phyloP scores from a whole-genome alignment of 441 rosid genomes.

The Adansonia gregorii region DNA sequence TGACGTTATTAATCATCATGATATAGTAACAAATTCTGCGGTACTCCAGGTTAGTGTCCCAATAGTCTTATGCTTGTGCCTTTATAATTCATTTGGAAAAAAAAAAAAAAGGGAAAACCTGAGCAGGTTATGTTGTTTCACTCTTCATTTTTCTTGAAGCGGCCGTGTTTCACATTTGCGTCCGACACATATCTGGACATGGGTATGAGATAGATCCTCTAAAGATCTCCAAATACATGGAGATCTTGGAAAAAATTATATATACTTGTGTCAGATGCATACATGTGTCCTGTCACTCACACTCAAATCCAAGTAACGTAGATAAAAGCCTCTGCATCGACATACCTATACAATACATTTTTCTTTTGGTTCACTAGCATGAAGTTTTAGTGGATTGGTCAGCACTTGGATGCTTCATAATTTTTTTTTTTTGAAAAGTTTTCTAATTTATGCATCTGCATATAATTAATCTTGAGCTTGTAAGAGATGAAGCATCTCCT shows the following conservation, averaged over 20 bases:
- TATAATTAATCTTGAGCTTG: not conserved
- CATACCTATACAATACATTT: not conserved
- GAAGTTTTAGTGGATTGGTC: not conserved
- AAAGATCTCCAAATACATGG: too few species aligned
- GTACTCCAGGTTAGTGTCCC: slow-evolving; percentile 68
- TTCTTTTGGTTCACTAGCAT: not conserved
- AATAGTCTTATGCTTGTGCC: not conserved
- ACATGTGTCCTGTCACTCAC: too few species aligned
- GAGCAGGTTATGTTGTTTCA: not conserved
- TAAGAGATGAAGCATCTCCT: not conserved
- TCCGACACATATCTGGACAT: too few species aligned
- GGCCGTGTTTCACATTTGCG: too few species aligned
- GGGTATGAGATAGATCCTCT: too few species aligned
- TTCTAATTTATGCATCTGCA: not conserved
- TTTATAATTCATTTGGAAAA: not conserved
- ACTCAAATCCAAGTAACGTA: too few species aligned
- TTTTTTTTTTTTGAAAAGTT: too few species aligned
- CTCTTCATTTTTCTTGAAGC: too few species aligned
- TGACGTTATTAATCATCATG: slow-evolving; percentile 60
- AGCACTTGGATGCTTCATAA: not conserved
- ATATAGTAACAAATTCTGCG: slow-evolving; percentile 65
- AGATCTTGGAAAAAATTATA: too few species aligned
- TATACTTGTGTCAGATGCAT: too few species aligned
- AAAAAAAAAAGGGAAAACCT: too few species aligned
- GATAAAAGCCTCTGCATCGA: not conserved